Conservation (phyloP, 371 early-diverging fungal species). For the Lichtheimia ramosa region DNA sequence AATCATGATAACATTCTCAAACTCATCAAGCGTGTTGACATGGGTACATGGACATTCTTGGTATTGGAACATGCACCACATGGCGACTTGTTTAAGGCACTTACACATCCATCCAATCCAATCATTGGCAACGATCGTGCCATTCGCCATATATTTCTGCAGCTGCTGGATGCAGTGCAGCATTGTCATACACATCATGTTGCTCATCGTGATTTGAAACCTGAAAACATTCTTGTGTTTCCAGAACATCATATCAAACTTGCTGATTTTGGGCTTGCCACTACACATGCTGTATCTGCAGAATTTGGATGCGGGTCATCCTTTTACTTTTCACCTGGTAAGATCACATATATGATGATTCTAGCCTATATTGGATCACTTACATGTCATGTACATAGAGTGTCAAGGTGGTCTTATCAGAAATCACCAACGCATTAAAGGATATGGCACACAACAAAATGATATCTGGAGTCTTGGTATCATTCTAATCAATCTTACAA, state of each 20-base stretch:
- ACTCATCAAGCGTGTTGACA: constrained; percentile 70
- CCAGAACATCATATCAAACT: constrained; percentile 52
- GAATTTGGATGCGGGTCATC: constrained; percentile 84
- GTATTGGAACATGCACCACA: constrained; percentile 81
- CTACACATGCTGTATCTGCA: constrained; percentile 62
- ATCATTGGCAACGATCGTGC: constrained; percentile 52
- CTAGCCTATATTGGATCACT: neutral
- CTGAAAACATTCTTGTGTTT: constrained; percentile 85
- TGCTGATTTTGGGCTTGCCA: constrained; percentile 82
- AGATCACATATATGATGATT: neutral
- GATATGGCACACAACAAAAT: constrained; percentile 74
- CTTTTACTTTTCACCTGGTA: constrained; percentile 89
- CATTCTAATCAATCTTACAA: constrained; percentile 76
- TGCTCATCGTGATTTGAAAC: constrained; percentile 90
- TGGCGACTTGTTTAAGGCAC: constrained; percentile 75
- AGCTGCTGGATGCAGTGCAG: constrained; percentile 79
- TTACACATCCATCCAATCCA: constrained; percentile 8
- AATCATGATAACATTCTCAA: constrained; percentile 69
- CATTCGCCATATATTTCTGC: constrained; percentile 74
- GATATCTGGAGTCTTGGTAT: constrained; percentile 87
- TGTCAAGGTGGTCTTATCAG: constrained; percentile 65
- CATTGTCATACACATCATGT: constrained; percentile 78
- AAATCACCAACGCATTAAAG: constrained; percentile 39
- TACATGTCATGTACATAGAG: constrained; percentile 23
- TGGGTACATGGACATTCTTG: constrained; percentile 67